These are phyloP conservation scores for Pichia occidentalis DNA, from an alignment of 805 yeast genomes.

Conservation along the genomic window DNA sequence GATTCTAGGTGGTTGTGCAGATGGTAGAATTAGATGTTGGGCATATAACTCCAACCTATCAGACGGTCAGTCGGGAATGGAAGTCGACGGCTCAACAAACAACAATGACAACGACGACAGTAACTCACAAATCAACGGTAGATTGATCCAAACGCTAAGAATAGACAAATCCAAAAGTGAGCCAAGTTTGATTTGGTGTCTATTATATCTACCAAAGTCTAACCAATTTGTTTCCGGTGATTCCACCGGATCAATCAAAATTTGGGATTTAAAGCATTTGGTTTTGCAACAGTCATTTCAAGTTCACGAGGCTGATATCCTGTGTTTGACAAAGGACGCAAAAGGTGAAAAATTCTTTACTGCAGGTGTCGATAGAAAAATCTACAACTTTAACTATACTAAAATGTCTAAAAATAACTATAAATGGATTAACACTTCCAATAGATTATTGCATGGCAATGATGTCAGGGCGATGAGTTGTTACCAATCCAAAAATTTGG, in stretches of 20 bases:
- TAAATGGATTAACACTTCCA: conserved; percentile 73
- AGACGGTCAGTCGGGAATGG: conserved; percentile 12
- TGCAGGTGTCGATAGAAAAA: conserved; percentile 92
- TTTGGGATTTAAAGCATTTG: conserved; percentile 81
- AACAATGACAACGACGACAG: conserved; percentile 13
- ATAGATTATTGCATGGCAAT: conserved; percentile 76
- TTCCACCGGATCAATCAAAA: conserved; percentile 87
- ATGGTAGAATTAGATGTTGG: conserved; percentile 89
- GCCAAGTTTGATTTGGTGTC: conserved; percentile 88
- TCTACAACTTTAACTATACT: conserved; percentile 60
- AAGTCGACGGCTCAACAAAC: conserved; percentile 9
- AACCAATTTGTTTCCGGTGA: conserved; percentile 90
- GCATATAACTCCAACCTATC: conserved; percentile 32
- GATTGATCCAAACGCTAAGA: conserved; percentile 77
- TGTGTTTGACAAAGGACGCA: conserved; percentile 59
- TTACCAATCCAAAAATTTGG: conserved; percentile 61
- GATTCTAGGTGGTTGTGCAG: conserved; percentile 91
- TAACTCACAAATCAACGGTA: conserved; percentile 37
- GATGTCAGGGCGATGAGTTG: conserved; percentile 75
- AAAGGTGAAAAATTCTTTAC: conserved; percentile 63
- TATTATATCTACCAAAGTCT: conserved; percentile 52
- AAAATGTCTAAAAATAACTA: conserved; percentile 29
- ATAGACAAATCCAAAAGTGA: conserved; percentile 86
- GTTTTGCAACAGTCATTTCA: conserved; percentile 76
- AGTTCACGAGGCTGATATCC: conserved; percentile 86